These are phyloP conservation scores for Cutaneotrichosporon spelunceum DNA, from an alignment of 1,284 basidiomycete species.

Conservation along the genomic window DNA sequence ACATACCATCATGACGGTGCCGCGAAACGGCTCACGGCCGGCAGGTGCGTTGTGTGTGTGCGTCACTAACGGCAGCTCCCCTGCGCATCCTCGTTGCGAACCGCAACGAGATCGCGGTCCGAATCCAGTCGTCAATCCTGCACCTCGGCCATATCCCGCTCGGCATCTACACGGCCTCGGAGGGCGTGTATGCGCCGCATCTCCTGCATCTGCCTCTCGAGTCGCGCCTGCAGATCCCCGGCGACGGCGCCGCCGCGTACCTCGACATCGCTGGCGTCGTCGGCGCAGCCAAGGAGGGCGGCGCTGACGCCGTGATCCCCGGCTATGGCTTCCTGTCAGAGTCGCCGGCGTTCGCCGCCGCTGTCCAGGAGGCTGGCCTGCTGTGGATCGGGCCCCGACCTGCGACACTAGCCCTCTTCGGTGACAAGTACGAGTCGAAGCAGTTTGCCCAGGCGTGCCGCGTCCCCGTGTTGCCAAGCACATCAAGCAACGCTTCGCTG, in stretches of 20 bases:
- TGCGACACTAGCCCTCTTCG: constrained; percentile 60
- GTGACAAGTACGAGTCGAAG: constrained; percentile 65
- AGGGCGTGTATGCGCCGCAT: constrained; percentile 18
- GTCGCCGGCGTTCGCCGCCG: constrained; percentile 57
- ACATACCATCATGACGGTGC: not conserved
- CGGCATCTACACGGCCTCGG: constrained; percentile 19
- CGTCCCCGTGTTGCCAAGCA: constrained; percentile 51
- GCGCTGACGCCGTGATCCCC: constrained; percentile 28
- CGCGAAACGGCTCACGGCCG: not conserved
- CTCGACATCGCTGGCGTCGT: constrained; percentile 18
- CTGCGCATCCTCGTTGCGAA: constrained; percentile 24
- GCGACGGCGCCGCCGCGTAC: constrained; percentile 19
- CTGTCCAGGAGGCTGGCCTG: constrained; percentile 57
- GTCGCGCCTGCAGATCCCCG: constrained; percentile 19
- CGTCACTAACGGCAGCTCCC: constrained; percentile 4
- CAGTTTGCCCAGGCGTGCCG: constrained; percentile 84
- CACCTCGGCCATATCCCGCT: constrained; percentile 20
- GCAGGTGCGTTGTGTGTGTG: not conserved
- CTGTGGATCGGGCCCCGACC: constrained; percentile 63
- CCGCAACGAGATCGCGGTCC: constrained; percentile 23
- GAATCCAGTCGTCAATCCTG: constrained; percentile 20
- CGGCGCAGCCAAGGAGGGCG: constrained; percentile 13
- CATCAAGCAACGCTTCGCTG: constrained; percentile 14
- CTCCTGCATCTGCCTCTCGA: constrained; percentile 12
- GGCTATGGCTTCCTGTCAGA: constrained; percentile 91